Base-by-base conservation (phyloP, 768 basidiomycete genomes). In the Heimioporus sp. region DNA sequence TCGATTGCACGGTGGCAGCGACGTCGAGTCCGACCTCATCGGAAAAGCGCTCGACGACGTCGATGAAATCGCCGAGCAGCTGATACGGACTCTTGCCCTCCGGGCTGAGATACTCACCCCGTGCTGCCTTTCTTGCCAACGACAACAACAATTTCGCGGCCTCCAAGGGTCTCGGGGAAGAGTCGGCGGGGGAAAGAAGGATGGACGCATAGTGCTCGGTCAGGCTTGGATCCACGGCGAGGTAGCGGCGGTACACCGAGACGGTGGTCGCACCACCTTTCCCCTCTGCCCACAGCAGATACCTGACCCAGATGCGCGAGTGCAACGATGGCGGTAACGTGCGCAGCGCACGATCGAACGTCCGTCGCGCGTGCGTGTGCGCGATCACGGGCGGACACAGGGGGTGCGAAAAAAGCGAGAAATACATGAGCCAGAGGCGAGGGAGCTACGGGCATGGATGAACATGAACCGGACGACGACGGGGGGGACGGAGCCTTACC, bases 21-120 rank as follows among this genome's bases (percentile, higher is more conserved):
- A 89, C 81, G 54, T 88, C 87, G 65, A 98, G 69, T 1, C 97
- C 97, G 56, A 98, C 90, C 39, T 96, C 92, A 24, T 98, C 97
- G 1, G 95, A 81, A 62, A 86, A 88, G 54, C 84, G 80, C 68
- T 98, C 96, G 34, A 91, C 90, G 5, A 97, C 82, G 34, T 96
- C 90, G 40, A 98, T 80, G 79, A 90, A 98, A 56, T 97, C 92
- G 48, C 85, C 85, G 19, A 99, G 82, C 4, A 98, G 78, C 62
- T 98, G 94, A 64, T 97, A 98, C 1, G 96, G 87, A 53, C 93
- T 95, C 72, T 98, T 98, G 44, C 90, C 90, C 66, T 98, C 94
- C 0, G 91, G 85, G 52, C 91, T 92, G 13, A 74, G 76, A 64
- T 97, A 98, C 53, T 86, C 82, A 21, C 93, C 94, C 37, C 81